phyloP scores from a whole-genome alignment of 139 green algal genomes.

The Dunaliella sp. region DNA sequence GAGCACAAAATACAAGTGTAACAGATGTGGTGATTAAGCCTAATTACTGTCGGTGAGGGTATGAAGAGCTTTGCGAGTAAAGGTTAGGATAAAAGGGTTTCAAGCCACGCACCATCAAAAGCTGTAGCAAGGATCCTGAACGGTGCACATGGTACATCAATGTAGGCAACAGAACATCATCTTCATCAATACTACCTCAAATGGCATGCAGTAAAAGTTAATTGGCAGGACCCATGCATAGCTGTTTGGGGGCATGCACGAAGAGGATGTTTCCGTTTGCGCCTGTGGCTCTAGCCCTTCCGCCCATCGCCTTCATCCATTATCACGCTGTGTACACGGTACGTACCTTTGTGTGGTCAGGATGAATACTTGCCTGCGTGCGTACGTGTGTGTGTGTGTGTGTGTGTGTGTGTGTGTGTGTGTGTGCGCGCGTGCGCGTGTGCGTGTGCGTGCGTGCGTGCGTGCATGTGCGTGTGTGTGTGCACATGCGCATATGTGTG shows the following conservation, averaged over 20 bases:
- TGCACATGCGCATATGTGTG: neutral
- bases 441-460: neutral
- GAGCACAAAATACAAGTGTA: too few species aligned
- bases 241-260: neutral
- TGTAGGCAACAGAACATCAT: too few species aligned
- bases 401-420: neutral
- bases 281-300: neutral
- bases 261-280: neutral
- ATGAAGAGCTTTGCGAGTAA: too few species aligned
- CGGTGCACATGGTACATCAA: too few species aligned
- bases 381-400: conserved; percentile 48
- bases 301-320: conserved; percentile 61
- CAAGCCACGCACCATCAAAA: too few species aligned
- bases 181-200: too few species aligned
- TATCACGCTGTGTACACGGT: too few species aligned
- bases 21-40: too few species aligned
- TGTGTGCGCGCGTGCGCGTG: neutral
- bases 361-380: conserved; percentile 93
- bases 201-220: neutral
- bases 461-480: neutral
- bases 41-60: too few species aligned
- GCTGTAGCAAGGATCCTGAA: too few species aligned
- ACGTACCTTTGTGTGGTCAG: conserved; percentile 94
- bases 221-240: too few species aligned
- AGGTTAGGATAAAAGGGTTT: too few species aligned